Evolutionary conservation across 2,329 filamentous ascomycete species (phyloP), one percentile per base, ranked within the genome.

Genomic region (Mollisiaceae sp.): DNA sequence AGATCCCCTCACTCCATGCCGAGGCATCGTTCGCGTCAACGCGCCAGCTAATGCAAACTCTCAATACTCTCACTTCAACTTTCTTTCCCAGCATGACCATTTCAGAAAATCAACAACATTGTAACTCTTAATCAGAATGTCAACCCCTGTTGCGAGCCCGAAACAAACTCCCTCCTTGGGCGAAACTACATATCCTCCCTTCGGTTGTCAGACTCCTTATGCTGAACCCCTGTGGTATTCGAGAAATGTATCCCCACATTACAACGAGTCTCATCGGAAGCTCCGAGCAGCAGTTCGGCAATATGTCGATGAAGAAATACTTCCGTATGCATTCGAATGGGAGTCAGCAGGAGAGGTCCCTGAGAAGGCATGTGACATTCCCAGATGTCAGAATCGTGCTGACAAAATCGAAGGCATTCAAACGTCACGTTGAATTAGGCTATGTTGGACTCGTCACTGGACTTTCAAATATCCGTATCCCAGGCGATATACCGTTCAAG

Each of bases 281-380:
- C 80, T 91, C 1, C 85, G 86, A 60, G 79, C 84, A 43, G 80
- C 79, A 4, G 78, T 90, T 0, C 83, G 89, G 45, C 73, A 80
- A 27, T 90, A 90, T 67, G 79, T 90, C 57, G 83, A 90, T 65
- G 79, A 81, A 1, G 77, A 87, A 43, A 80, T 91, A 54, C 77
- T 84, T 1, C 87, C 87, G 0, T 80, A 83, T 68, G 83, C 84
- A 4, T 81, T 87, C 38, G 85, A 89, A 45, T 91, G 89, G 88
- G 89, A 91, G 73, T 81, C 80, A 3, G 82, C 83, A 2, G 83
- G 83, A 1, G 75, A 83, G 62, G 84, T 85, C 14, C 84, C 84
- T 12, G 73, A 76, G 8, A 71, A 77, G 55, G 83, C 78, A 41
- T 74, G 78, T 50, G 73, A 73, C 6, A 71, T 71, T 22, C 39